Percentiles rank a stretch among this genome's conserved stretches.
phyloP scores from a whole-genome alignment of 768 basidiomycete genomes.

The Leccinum aurantiacum region DNA sequence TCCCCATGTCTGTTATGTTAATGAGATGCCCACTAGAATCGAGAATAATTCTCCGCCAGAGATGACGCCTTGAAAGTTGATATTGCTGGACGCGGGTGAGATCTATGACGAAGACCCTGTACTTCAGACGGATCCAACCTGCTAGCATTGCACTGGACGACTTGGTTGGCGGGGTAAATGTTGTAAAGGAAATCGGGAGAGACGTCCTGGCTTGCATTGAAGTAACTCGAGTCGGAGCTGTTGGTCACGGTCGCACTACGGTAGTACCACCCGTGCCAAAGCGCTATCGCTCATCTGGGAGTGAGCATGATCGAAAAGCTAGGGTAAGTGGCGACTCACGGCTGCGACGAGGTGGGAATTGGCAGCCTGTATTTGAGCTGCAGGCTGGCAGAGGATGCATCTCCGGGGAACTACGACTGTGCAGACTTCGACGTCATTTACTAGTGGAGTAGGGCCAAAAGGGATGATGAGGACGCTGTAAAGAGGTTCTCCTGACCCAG shows the following conservation, averaged over 20 bases:
- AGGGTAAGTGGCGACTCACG: constrained; percentile 42
- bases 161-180: constrained; percentile 59
- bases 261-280: constrained; percentile 80
- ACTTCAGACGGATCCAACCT: constrained; percentile 55
- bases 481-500: constrained; percentile 63
- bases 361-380: constrained; percentile 57
- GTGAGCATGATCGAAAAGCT: background rate
- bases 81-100: constrained; percentile 38
- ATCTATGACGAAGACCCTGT: constrained; percentile 30
- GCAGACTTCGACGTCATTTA: constrained; percentile 66
- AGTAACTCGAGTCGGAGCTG: constrained; percentile 60
- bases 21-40: constrained; percentile 40
- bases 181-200: constrained; percentile 58
- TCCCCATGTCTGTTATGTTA: constrained; percentile 43
- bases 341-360: constrained; percentile 76
- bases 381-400: constrained; percentile 45
- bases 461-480: constrained; percentile 63
- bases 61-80: constrained; percentile 67
- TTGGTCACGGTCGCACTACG: constrained; percentile 52
- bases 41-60: constrained; percentile 53
- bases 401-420: constrained; percentile 55
- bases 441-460: constrained; percentile 57
- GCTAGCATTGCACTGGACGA: constrained; percentile 62
- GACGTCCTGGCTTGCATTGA: constrained; percentile 47
- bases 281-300: constrained; percentile 55